Percentiles rank a stretch among this genome's conserved stretches.
Conservation (phyloP, 164 flowering plant species). For the Aristolochia fimbriata region DNA sequence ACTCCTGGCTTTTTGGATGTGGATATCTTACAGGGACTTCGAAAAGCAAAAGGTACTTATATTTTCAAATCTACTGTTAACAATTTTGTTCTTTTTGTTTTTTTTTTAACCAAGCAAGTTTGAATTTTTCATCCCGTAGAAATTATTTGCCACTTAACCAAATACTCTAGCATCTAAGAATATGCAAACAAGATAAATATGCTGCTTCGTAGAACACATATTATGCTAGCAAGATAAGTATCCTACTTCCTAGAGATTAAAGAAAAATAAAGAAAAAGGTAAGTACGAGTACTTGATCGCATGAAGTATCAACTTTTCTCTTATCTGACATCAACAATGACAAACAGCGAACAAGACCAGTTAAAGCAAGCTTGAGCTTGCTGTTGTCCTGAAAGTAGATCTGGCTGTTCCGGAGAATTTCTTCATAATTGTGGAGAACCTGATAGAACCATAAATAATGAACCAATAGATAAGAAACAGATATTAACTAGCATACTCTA, state of each 20-base stretch:
- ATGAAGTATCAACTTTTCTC: constrained; percentile 19
- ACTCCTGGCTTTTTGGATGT: too few relatives aligned
- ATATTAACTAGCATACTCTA: too few relatives aligned
- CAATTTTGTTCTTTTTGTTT: too few relatives aligned
- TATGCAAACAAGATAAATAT: not conserved
- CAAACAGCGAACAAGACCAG: constrained; percentile 64
- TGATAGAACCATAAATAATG: constrained; percentile 14
- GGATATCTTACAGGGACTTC: too few relatives aligned
- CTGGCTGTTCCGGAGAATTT: constrained; percentile 54
- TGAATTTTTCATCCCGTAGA: too few relatives aligned
- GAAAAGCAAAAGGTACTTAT: too few relatives aligned
- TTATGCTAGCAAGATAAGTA: too few relatives aligned
- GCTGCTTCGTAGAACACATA: not conserved
- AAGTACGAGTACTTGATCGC: constrained; percentile 30
- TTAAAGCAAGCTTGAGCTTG: constrained; percentile 49
- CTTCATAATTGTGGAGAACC: constrained; percentile 72
- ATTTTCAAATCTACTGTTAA: too few relatives aligned
- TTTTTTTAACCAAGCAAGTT: too few relatives aligned
- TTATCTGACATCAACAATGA: constrained; percentile 47
- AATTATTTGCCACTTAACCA: too few relatives aligned
- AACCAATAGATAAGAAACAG: not conserved
- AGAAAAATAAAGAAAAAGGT: not conserved
- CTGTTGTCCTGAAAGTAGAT: constrained; percentile 58
- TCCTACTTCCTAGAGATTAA: not conserved
- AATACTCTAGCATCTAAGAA: too few relatives aligned